These are phyloP conservation scores for Candida mesenterica DNA, from an alignment of 1,139 yeast genomes.

Conservation along the genomic window DNA sequence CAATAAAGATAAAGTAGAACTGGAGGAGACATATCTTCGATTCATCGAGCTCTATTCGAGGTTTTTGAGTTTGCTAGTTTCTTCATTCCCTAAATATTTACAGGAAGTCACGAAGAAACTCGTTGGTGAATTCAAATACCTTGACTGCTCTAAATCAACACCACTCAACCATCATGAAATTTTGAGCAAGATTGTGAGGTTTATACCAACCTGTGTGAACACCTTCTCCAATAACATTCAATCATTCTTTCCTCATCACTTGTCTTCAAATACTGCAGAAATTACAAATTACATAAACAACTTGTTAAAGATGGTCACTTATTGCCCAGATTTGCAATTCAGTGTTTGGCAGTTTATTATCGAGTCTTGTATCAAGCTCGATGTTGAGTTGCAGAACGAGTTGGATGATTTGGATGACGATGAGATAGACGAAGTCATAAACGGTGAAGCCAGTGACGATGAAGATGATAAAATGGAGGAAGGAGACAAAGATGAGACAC, in stretches of 20 bases:
- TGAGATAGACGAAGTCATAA: conserved; percentile 63
- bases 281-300: conserved; percentile 67
- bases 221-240: conserved; percentile 60
- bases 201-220: conserved; percentile 79
- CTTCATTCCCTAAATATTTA: conserved; percentile 89
- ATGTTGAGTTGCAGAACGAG: conserved; percentile 91
- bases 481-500: conserved; percentile 19
- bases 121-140: conserved; percentile 52
- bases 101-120: conserved; percentile 71
- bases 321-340: conserved; percentile 72
- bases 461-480: conserved; percentile 27
- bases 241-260: conserved; percentile 73
- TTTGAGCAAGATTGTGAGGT: conserved; percentile 58
- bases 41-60: conserved; percentile 56
- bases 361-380: conserved; percentile 80
- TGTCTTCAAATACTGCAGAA: conserved; percentile 52
- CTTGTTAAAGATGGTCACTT: conserved; percentile 55
- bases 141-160: conserved; percentile 11
- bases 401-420: conserved; percentile 80
- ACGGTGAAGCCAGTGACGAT: conserved; percentile 46
- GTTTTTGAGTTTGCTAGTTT: conserved; percentile 74
- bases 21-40: conserved; percentile 25
- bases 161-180: conserved; percentile 63
- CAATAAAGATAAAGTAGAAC: conserved; percentile 12
- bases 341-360: conserved; percentile 78